A percentile compares a stretch with the other conserved stretches of the same genome.
phyloP scores from a whole-genome alignment of 192 early-diverging fungal genomes.

The Gamsiella multidivaricata region DNA sequence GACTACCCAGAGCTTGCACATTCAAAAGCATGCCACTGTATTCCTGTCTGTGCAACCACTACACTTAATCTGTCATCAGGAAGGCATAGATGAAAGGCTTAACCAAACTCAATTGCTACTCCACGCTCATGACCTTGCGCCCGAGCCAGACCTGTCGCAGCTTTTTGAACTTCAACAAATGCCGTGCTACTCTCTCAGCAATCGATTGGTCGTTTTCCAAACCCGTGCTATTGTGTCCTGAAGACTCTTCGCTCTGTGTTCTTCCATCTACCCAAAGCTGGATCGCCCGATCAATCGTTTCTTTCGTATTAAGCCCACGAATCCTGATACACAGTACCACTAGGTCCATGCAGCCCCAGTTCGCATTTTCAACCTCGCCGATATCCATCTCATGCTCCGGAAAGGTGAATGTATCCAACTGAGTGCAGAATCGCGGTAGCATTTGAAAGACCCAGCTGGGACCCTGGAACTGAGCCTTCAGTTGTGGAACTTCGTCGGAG shows the following conservation, averaged over 20 bases:
- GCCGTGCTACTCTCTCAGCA: background rate
- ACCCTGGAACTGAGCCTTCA: background rate
- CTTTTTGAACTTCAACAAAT: conserved; percentile 12
- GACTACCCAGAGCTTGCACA: too few relatives aligned
- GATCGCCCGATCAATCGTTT: background rate
- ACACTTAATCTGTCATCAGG: too few relatives aligned
- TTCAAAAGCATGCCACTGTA: too few relatives aligned
- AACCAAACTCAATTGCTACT: too few relatives aligned
- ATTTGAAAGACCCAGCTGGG: conserved; percentile 3
- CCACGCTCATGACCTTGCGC: too few relatives aligned
- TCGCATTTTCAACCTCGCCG: background rate
- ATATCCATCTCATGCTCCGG: conserved; percentile 18
- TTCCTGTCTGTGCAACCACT: too few relatives aligned
- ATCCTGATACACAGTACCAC: background rate
- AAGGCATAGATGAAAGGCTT: too few relatives aligned
- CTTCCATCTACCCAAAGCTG: background rate
- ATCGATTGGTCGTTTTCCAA: background rate
- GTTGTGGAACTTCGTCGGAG: background rate
- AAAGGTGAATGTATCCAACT: background rate
- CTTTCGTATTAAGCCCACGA: background rate
- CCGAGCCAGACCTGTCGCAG: conserved; percentile 4
- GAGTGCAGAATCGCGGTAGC: background rate
- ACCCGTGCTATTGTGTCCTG: background rate
- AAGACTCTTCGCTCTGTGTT: background rate
- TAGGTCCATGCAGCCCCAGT: conserved; percentile 6